Evolutionary conservation across 1,284 basidiomycete species (phyloP).

Genomic region (Coniferiporia sulphurascens): DNA sequence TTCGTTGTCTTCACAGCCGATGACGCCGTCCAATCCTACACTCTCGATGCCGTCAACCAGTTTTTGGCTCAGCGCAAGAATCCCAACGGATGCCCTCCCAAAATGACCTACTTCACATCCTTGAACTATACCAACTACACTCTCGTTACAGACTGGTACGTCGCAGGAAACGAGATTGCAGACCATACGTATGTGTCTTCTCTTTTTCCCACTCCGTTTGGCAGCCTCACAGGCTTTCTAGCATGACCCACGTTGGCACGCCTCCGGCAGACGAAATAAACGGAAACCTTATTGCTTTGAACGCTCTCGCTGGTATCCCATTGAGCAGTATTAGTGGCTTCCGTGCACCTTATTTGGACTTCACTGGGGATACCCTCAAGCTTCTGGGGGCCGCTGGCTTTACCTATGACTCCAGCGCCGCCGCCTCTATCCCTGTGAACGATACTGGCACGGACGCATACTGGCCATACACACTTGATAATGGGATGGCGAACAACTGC

Average conservation of each 20-base stretch:
- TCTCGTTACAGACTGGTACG: constrained; percentile 80
- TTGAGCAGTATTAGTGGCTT: constrained; percentile 67
- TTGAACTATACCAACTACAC: constrained; percentile 77
- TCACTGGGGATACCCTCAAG: constrained; percentile 57
- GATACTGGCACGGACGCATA: constrained; percentile 67
- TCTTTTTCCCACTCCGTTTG: constrained; percentile 6
- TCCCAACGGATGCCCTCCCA: constrained; percentile 75
- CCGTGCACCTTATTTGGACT: constrained; percentile 76
- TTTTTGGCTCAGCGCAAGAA: constrained; percentile 76
- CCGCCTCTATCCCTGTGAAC: constrained; percentile 65
- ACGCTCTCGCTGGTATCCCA: constrained; percentile 77
- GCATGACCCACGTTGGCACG: constrained; percentile 77
- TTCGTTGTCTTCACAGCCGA: constrained; percentile 72
- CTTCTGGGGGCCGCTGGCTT: constrained; percentile 55
- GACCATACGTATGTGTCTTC: constrained; percentile 64
- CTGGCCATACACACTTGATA: constrained; percentile 71
- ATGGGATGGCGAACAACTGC: constrained; percentile 80
- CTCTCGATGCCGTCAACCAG: constrained; percentile 65
- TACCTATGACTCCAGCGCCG: constrained; percentile 68
- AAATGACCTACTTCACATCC: constrained; percentile 74
- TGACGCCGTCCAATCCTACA: constrained; percentile 72
- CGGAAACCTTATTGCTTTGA: constrained; percentile 77
- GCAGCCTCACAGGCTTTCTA: constrained; percentile 26
- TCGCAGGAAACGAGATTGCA: constrained; percentile 83
- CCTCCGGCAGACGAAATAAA: constrained; percentile 64